Base-by-base conservation (phyloP, 1,139 yeast species). In the Hemisphaericaspora subhashii region DNA sequence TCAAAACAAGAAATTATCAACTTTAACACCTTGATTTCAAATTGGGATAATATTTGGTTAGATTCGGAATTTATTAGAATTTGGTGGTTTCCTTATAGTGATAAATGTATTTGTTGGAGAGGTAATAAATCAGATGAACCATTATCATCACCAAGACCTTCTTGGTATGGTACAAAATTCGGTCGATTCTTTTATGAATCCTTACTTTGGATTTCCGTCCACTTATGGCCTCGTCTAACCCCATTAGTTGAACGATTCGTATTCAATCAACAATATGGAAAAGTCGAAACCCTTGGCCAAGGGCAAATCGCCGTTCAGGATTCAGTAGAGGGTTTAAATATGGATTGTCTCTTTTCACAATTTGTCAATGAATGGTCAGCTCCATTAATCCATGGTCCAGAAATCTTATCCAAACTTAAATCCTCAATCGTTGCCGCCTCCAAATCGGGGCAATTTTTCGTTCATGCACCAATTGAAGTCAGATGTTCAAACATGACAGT, bases 41-140 rank as follows among this genome's bases (percentile, higher is more conserved):
- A 77, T 53, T 81, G 94, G 89, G 81, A 81, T 43, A 69, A 73
- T 12, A 64, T 90, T 32, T 92, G 98, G 96, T 79, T 87, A 7
- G 82, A 87, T 38, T 77, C 90, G n/a, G 98, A 92, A 64, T 92
- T 82, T 54, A 83, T 88, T 33, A 77, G 98, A 47, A 79, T 89
- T 36, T 92, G 98, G 98, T 92, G 98, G 98, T 92, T 86, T 62
- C 98, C 98, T 1, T 92, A 92, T 60, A 75, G 94, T 16, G 79
- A 79, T 40, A 83, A 83, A 53, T 87, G 96, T 66, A 82, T 89
- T 25, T 68, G 89, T 37, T 92, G 98, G 97, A 79, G 95, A 55
- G 98, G 95, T 22, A 70, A 79, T 32, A 87, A 87, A 57, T 68
- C 83, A 2, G 67, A 68, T 20, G 86, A 83, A 32, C 77, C 83